Evolutionary conservation across 495 filamentous ascomycete genomes (phyloP), one percentile per base, ranked within the genome.

Genomic region (Staphylotrichum longicolle): DNA sequence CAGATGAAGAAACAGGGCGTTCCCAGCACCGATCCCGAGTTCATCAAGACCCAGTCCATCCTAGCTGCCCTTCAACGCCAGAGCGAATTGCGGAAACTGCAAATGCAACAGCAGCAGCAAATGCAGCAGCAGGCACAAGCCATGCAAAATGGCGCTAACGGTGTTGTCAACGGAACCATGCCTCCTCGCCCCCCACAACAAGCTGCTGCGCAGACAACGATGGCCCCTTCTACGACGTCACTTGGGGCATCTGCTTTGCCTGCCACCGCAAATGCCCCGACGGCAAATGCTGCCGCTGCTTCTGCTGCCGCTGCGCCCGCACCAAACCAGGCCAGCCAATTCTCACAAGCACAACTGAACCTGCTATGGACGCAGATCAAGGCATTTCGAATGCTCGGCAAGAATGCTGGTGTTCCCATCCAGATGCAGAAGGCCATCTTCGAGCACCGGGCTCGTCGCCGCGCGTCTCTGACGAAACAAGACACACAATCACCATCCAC

Each of bases 361-460:
- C 84, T 84, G 2, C 80, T 95, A 8, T 80, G 87, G 40, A 85
- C 86, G 49, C 92, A 96, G 70, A 93, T 96, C 47, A 73, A 83
- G 63, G 90, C 90, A 6, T 95, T 96, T 77, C 90, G 91, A 73
- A 78, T 86, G 64, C 78, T 96, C 1, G 85, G 87, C 10, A 94
- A 91, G 73, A 94, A 94, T 58, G 78, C 85, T 33, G 84, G 90
- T 1, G 85, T 97, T 14, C 89, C 91, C 2, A 72, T 79, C n/a
- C 77, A 80, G 46, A 78, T 93, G 44, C 88, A 92, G 70, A 86
- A 90, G 67, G 84, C 87, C 62, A 82, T 96, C 4, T 92, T 91
- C 66, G 79, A 86, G 30, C 83, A 86, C 11, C 87, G 88, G 50
- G 87, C 89, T 63, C 79, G 78, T 47, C 80, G 83, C 41, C 83